Evolutionary conservation across 225 moss, liverwort and hornwort species (phyloP).

Genomic region (Lunularia cruciata): DNA sequence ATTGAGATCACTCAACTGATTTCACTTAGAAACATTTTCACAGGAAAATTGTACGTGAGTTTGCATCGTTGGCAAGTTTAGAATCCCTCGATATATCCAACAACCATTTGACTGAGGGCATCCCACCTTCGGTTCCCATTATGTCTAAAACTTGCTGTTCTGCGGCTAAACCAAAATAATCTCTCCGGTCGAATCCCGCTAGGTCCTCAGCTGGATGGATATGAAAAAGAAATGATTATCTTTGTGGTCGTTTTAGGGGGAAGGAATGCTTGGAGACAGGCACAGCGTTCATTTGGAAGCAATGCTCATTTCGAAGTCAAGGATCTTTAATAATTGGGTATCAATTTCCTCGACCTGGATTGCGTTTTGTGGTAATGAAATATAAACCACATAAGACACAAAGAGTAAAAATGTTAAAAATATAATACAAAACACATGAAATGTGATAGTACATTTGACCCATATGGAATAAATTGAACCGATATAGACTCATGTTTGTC

Average conservation of each 20-base stretch:
- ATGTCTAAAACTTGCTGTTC: background rate
- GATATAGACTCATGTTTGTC: too few relatives aligned
- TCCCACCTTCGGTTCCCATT: background rate
- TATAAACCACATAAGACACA: too few relatives aligned
- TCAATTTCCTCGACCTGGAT: background rate
- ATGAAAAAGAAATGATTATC: background rate
- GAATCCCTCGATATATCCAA: slow-evolving; percentile 5
- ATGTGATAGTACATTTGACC: too few relatives aligned
- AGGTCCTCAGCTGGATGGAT: background rate
- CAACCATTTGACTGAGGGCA: slow-evolving; percentile 10
- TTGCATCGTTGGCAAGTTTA: background rate
- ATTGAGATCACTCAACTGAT: slow-evolving; percentile 10
- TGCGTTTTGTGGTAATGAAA: too few relatives aligned
- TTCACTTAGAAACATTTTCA: background rate
- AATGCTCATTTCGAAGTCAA: background rate
- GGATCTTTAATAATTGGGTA: background rate
- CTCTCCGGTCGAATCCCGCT: slow-evolving; percentile 20
- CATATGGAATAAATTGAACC: too few relatives aligned
- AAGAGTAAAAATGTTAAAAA: too few relatives aligned
- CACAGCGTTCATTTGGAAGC: background rate
- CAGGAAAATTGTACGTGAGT: background rate
- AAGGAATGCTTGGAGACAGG: background rate
- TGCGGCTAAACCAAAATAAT: slow-evolving; percentile 4
- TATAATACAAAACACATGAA: too few relatives aligned
- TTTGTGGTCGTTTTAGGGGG: background rate